A percentile compares a stretch with the other conserved stretches of the same genome.
Evolutionary conservation across 306 rosid genomes (phyloP).

Genomic region (Fragaria ananassa): DNA sequence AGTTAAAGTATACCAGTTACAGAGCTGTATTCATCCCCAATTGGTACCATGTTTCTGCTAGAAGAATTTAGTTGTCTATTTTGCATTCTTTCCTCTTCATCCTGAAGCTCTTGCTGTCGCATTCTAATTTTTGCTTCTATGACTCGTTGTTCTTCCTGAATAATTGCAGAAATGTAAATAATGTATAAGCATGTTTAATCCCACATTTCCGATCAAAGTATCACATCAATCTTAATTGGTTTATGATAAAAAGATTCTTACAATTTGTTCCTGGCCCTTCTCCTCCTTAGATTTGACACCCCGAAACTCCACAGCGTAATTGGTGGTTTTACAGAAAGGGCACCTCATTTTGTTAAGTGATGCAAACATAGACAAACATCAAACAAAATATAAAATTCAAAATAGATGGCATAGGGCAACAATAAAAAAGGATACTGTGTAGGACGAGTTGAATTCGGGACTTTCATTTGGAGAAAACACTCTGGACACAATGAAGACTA

Average conservation of each 20-base stretch:
- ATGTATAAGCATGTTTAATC: slow-evolving; percentile 10
- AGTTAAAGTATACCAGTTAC: slow-evolving; percentile 51
- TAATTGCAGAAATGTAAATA: slow-evolving; percentile 19
- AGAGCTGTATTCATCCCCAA: slow-evolving; percentile 54
- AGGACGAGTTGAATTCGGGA: slow-evolving; percentile 96
- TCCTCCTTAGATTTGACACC: slow-evolving; percentile 97
- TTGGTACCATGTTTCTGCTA: slow-evolving; percentile 40
- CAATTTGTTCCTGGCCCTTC: slow-evolving; percentile 86
- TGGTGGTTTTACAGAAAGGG: slow-evolving; percentile 88
- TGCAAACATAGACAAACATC: slow-evolving; percentile 26
- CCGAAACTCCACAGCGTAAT: slow-evolving; percentile 95
- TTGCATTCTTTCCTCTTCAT: slow-evolving; percentile 86
- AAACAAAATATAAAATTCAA: background rate
- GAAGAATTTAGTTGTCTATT: slow-evolving; percentile 58
- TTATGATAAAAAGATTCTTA: slow-evolving; percentile 37
- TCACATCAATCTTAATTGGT: slow-evolving; percentile 1
- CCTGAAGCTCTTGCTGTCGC: slow-evolving; percentile 79
- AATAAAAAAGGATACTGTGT: slow-evolving; percentile 82
- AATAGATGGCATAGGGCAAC: slow-evolving; percentile 16
- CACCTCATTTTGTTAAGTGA: slow-evolving; percentile 72
- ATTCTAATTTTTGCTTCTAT: slow-evolving; percentile 98
- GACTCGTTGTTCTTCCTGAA: slow-evolving; percentile 96
- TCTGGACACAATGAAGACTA: slow-evolving; percentile 50
- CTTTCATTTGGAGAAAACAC: slow-evolving; percentile 99
- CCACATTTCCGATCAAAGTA: slow-evolving; percentile 8